Base-by-base conservation (phyloP, 2,329 filamentous ascomycete species). In the Clarireedia hainanense region DNA sequence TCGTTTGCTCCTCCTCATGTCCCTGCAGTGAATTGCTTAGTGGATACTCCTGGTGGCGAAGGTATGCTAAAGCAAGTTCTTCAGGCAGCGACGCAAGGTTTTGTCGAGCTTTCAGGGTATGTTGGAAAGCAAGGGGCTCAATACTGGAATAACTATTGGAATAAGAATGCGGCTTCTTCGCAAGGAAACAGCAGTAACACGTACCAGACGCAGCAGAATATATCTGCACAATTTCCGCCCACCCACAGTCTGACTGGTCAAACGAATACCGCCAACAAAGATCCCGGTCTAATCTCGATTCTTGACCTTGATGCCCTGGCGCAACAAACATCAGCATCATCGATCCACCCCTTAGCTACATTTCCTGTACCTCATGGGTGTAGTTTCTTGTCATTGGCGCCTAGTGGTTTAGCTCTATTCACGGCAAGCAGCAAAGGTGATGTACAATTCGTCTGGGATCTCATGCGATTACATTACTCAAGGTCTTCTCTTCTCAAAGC, bases 401-500 rank as follows among this genome's bases (percentile, higher is more conserved):
- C 88, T 0, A 83, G 81, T 6, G 88, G 88, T 0, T 70, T 91
- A 26, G 82, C 81, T 51, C 75, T 95, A 10, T 86, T 94, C 70
- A 91, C 87, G 0, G 86, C 87, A 6, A 92, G 87, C 70, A 86
- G 79, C 65, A 91, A 91, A 68, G 89, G 89, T n/a, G 89, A 95
- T 65, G 80, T 89, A 5, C 86, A 91, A 66, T 87, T 83, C 6
- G 82, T 92, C 0, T 94, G 89, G 89, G 88, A 92, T 68, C 71
- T 94, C 56, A 80, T 89, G 72, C 78, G 79, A 42, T 76, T 83
- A 47, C 83, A 85, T 66, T 74, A 81, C 68, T 82, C 80, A 45
- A 84, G 80, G 63, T 79, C 79, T 6, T 85, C 81, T 2, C 76
- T 79, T 20, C 70, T 85, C 17, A 83, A 84, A 64, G 43, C 69